These are phyloP conservation scores for Chalciporus chontae DNA, from an alignment of 768 basidiomycete species.

Conservation along the genomic window DNA sequence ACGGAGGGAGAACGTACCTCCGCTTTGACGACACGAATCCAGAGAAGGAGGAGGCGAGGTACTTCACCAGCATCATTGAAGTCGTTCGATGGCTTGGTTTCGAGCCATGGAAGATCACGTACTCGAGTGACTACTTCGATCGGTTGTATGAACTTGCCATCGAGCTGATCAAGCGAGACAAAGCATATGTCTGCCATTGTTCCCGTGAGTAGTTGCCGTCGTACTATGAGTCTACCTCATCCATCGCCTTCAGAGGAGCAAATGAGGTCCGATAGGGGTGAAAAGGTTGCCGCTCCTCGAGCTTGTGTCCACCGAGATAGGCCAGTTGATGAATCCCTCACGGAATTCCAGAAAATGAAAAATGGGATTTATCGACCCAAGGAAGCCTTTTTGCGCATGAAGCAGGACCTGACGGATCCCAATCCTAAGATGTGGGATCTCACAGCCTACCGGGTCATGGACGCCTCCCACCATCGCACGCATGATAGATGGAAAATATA, in stretches of 20 bases:
- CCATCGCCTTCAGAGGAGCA: conserved; percentile 67
- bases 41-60: conserved; percentile 92
- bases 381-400: conserved; percentile 94
- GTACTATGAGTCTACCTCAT: conserved; percentile 1
- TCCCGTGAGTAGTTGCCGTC: conserved; percentile 61
- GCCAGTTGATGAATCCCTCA: conserved; percentile 81
- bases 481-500: conserved; percentile 94
- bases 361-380: conserved; percentile 87
- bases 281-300: conserved; percentile 72
- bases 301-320: conserved; percentile 86
- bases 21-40: conserved; percentile 99
- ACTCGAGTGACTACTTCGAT: conserved; percentile 96
- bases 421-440: conserved; percentile 99
- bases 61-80: conserved; percentile 96
- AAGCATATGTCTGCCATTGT: conserved; percentile 96
- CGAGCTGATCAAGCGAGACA: conserved; percentile 83
- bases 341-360: conserved; percentile 91
- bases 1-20: conserved; percentile 90
- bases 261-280: conserved; percentile 85
- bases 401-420: conserved; percentile 86
- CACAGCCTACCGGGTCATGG: conserved; percentile 91
- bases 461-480: conserved; percentile 90
- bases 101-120: conserved; percentile 98
- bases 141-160: conserved; percentile 82
- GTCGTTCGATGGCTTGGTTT: conserved; percentile 95